Conservation (phyloP, 2,329 filamentous ascomycete genomes). For the Cladosporium sp. region DNA sequence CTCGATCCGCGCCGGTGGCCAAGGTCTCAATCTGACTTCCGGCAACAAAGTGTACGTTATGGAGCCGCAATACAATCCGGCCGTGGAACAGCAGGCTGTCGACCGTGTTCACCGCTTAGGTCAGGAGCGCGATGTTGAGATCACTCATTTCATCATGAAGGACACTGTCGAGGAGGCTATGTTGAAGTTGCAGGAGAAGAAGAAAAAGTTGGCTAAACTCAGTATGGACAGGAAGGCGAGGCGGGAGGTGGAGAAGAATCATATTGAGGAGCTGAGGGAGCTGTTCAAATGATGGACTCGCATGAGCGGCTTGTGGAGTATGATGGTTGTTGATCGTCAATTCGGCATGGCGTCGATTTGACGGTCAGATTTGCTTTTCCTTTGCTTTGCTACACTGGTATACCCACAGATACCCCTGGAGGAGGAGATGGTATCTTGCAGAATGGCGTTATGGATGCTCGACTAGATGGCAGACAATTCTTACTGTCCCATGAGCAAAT, state of each 20-base stretch:
- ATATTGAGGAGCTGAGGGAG: conserved; percentile 55
- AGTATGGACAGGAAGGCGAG: conserved; percentile 66
- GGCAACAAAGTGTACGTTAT: conserved; percentile 90
- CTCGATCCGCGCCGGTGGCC: conserved; percentile 84
- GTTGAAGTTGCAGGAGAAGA: conserved; percentile 82
- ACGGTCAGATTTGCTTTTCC: no score
- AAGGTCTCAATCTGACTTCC: conserved; percentile 84
- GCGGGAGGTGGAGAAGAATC: conserved; percentile 60
- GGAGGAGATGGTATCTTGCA: no score
- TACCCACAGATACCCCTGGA: no score
- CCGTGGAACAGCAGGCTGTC: conserved; percentile 87
- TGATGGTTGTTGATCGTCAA: no score
- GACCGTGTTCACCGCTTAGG: conserved; percentile 89
- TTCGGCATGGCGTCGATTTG: no score
- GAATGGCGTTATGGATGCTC: no score
- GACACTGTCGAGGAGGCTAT: conserved; percentile 93
- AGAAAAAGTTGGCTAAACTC: conserved; percentile 82
- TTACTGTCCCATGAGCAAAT: no score
- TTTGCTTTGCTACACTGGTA: no score
- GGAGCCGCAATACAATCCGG: conserved; percentile 97
- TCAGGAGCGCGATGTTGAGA: conserved; percentile 83
- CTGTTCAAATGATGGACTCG: conserved; percentile 47
- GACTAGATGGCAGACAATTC: no score
- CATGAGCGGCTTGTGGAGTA: no score
- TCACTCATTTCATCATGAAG: conserved; percentile 83